These are phyloP conservation scores for Aspergillus ostianus DNA, from an alignment of 495 filamentous ascomycete species.

Conservation along the genomic window DNA sequence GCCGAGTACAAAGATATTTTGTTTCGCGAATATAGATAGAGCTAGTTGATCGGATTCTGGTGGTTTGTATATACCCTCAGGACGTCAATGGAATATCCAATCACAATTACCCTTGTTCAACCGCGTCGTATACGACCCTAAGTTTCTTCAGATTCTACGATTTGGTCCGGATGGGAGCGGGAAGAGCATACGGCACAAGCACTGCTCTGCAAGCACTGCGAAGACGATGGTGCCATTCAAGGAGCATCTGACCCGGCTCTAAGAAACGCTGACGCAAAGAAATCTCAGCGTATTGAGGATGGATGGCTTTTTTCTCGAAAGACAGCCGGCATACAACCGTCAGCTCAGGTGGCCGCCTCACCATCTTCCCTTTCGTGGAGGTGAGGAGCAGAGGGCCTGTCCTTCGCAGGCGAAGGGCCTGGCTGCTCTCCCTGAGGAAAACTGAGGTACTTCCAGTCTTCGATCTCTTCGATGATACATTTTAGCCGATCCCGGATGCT, in stretches of 20 bases:
- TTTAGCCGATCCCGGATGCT: slow-evolving; percentile 86
- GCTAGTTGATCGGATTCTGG: slow-evolving; percentile 3
- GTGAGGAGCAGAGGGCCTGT: not conserved
- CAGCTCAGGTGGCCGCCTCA: not conserved
- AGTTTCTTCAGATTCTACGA: too few relatives aligned
- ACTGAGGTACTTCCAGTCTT: slow-evolving; percentile 85
- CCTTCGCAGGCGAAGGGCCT: slow-evolving; percentile 4
- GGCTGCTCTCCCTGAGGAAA: slow-evolving; percentile 39
- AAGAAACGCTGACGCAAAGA: not conserved
- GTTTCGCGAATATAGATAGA: slow-evolving; percentile 10
- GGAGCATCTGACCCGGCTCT: too few relatives aligned
- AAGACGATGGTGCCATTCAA: too few relatives aligned
- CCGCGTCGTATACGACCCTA: too few relatives aligned
- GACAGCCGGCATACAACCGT: not conserved
- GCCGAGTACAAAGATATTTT: not conserved
- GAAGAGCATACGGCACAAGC: too few relatives aligned
- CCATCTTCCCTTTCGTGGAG: slow-evolving; percentile 1
- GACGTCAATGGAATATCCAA: not conserved
- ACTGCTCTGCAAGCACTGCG: too few relatives aligned
- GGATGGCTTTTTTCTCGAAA: too few relatives aligned
- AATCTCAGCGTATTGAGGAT: not conserved
- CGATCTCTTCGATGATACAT: slow-evolving; percentile 90
- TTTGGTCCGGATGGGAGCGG: too few relatives aligned
- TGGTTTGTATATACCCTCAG: slow-evolving; percentile 15
- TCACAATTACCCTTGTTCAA: not conserved